Base-by-base conservation (phyloP, 202 grass and related monocot species). In the Carex sylvatica region DNA sequence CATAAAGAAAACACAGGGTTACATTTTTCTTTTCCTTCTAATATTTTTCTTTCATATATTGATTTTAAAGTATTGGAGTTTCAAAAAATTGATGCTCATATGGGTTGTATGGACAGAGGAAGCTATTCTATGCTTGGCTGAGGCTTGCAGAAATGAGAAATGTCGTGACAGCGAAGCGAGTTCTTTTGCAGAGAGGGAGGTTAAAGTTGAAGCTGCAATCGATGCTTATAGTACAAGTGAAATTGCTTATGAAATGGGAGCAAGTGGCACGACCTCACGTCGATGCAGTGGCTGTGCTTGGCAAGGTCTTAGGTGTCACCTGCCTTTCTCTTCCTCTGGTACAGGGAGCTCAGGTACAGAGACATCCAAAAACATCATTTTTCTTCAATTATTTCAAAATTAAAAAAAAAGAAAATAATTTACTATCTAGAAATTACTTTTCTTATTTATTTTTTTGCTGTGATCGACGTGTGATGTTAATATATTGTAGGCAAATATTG, bases 51-150 rank as follows among this genome's bases (percentile, higher is more conserved):
- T 14, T 55, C 13, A 74, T 53, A 53, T 31, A 46, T 46, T 74
- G 4, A 74, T 55, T 73, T 55, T 73, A 23, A 55, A 53, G 13
- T 18, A 18, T 20, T 18, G 24, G 53, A n/a, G 4, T 75, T 59
- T 56, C 26, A 77, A 31, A 23, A 0, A 6, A 13, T 56, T 36
- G 9, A 38, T 77, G 16, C 8, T 77, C 36, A 6, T 56, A 38
- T 38, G 15, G 24, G 31, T 36, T 59, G 16, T 22, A 38, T 77
- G 28, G 24, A 54, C 92, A 97, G 95, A 94, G 92, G 78, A 98
- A 91, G 71, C 58, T 93, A 44, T 98, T 98, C 90, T 91, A 94
- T 83, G 84, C 86, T 73, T 93, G 85, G 88, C 76, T 98, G 82
- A 91, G 88, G 9, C 83, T 91, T 23, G 85, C 92, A 49, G 95